Conservation (phyloP, 2,329 filamentous ascomycete genomes). For the Pseudocercospora musae region DNA sequence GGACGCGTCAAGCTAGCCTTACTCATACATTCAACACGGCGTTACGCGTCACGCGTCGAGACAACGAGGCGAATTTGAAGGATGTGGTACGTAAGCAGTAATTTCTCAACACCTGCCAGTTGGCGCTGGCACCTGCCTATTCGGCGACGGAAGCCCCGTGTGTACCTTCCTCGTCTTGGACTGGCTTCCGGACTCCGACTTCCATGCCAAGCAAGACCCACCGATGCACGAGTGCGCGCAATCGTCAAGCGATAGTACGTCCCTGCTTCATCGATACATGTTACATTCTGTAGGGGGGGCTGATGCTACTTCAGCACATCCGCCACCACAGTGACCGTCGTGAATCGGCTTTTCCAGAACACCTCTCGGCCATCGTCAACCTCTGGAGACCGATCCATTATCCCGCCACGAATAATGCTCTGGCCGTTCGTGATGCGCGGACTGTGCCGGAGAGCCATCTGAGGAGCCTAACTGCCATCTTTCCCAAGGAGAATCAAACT, state of each 20-base stretch:
- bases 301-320: constrained; percentile 8
- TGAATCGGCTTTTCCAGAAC: neutral
- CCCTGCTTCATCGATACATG: neutral
- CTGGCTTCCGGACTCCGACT: too few species aligned
- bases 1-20: too few species aligned
- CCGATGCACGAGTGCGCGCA: constrained; percentile 35
- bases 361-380: constrained; percentile 46
- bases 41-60: too few species aligned
- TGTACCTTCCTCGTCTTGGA: too few species aligned
- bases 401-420: constrained; percentile 17
- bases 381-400: constrained; percentile 37
- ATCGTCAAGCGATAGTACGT: constrained; percentile 34
- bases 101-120: constrained; percentile 1
- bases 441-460: neutral
- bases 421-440: constrained; percentile 16
- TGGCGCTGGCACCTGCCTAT: too few species aligned
- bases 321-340: constrained; percentile 11
- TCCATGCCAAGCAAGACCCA: too few species aligned
- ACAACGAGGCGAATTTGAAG: neutral
- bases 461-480: neutral
- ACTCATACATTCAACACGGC: too few species aligned
- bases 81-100: constrained; percentile 3
- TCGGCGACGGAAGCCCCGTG: neutral
- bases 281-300: neutral
- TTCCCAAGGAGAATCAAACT: neutral